These are phyloP conservation scores for Inonotus hispidus DNA, from an alignment of 1,284 basidiomycete genomes.

Conservation along the genomic window DNA sequence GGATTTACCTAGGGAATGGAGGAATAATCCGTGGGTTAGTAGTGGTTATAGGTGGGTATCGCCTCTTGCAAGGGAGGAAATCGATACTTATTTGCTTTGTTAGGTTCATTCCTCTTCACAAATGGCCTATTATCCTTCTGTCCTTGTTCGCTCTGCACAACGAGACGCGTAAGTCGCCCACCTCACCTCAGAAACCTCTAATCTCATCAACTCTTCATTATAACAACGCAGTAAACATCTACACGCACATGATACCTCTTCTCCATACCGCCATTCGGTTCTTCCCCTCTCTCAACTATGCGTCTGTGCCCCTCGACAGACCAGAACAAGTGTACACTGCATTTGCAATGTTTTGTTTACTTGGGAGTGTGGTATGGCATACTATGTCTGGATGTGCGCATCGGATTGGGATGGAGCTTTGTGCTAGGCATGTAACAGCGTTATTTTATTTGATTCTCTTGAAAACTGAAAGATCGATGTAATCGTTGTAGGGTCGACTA, in stretches of 20 bases:
- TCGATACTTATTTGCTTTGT: neutral
- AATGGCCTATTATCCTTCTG: conserved; percentile 67
- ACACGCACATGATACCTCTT: conserved; percentile 82
- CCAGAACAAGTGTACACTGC: conserved; percentile 58
- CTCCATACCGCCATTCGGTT: conserved; percentile 58
- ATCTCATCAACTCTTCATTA: neutral
- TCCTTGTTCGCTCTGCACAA: conserved; percentile 82
- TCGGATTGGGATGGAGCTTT: conserved; percentile 63
- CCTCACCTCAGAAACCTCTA: neutral
- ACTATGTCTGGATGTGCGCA: conserved; percentile 80
- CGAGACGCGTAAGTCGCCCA: conserved; percentile 71
- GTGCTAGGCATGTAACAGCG: conserved; percentile 43
- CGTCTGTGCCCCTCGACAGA: conserved; percentile 33
- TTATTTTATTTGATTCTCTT: neutral
- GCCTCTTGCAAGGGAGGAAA: neutral
- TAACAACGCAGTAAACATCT: conserved; percentile 86
- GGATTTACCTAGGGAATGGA: conserved; percentile 78
- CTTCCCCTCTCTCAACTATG: conserved; percentile 36
- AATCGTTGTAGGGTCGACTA: conserved; percentile 54
- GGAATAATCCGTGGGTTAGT: no score
- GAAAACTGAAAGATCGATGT: neutral
- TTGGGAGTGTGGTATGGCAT: conserved; percentile 75
- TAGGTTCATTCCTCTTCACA: no score
- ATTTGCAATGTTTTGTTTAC: conserved; percentile 69
- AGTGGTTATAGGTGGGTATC: conserved; percentile 75